Percentiles rank a stretch among this genome's conserved stretches.
Evolutionary conservation across 495 filamentous ascomycete genomes (phyloP).

Genomic region (Baudoinia panamericana): DNA sequence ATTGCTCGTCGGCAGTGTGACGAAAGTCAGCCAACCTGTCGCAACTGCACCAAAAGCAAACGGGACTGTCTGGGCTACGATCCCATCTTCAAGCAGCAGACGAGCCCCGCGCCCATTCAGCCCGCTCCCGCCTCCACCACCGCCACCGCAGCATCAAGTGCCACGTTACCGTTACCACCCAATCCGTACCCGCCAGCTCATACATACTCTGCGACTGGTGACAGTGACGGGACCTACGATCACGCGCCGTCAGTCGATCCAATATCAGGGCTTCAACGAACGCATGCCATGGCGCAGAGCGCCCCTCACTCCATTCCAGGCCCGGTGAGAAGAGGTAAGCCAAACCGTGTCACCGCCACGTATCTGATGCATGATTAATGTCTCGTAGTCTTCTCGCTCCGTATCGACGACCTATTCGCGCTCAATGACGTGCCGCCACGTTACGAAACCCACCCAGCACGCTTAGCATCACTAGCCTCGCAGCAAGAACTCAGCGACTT

Average conservation of each 20-base stretch:
- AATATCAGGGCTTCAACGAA: no score
- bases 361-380: not conserved
- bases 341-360: slow-evolving; percentile 4
- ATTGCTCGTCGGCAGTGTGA: slow-evolving; percentile 55
- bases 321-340: slow-evolving; percentile 10
- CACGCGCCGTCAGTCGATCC: no score
- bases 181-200: slow-evolving; percentile 3
- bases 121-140: slow-evolving; percentile 33
- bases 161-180: not conserved
- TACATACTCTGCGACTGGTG: not conserved
- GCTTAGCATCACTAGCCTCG: no score
- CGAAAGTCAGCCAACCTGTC: slow-evolving; percentile 85
- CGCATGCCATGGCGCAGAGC: slow-evolving; percentile 26
- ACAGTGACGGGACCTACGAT: slow-evolving; percentile 39
- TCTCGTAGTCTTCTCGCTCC: slow-evolving; percentile 53
- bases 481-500: slow-evolving; percentile 60
- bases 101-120: slow-evolving; percentile 64
- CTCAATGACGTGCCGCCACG: slow-evolving; percentile 51
- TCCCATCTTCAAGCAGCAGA: slow-evolving; percentile 87
- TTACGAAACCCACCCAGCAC: slow-evolving; percentile 19
- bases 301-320: slow-evolving; percentile 7
- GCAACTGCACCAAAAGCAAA: slow-evolving; percentile 97
- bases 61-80: slow-evolving; percentile 96
- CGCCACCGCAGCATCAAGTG: not conserved
- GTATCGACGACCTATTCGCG: slow-evolving; percentile 62